Percentiles rank a stretch among this genome's conserved stretches.
Conservation (phyloP, 1,284 basidiomycete genomes). For the Leucoagaricus sp. region DNA sequence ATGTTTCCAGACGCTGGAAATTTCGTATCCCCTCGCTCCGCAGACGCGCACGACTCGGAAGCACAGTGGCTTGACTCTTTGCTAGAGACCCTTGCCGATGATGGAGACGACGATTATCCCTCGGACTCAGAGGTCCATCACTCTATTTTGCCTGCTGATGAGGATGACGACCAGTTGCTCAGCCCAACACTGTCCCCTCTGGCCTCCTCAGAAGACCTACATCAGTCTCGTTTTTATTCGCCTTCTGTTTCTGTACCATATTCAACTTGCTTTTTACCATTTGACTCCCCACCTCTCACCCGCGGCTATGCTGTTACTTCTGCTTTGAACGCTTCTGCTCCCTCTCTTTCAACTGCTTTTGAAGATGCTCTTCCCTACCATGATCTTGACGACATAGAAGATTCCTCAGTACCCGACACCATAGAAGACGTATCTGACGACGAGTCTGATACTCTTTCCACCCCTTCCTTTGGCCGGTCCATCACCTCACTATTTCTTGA, state of each 20-base stretch:
- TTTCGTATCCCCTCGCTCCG: constrained; percentile 41
- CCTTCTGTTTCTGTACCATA: constrained; percentile 51
- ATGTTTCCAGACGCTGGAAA: constrained; percentile 76
- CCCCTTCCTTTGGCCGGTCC: constrained; percentile 59
- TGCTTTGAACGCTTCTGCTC: constrained; percentile 39
- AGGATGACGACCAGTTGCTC: constrained; percentile 55
- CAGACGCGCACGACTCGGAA: constrained; percentile 54
- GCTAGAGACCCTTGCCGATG: constrained; percentile 66
- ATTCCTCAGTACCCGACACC: constrained; percentile 70
- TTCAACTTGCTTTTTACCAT: constrained; percentile 35
- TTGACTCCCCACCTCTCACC: constrained; percentile 3
- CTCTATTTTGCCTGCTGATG: constrained; percentile 45
- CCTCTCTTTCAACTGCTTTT: constrained; percentile 42
- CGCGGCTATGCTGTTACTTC: constrained; percentile 33
- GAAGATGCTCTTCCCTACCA: constrained; percentile 62
- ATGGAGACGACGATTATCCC: constrained; percentile 58
- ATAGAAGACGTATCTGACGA: constrained; percentile 83
- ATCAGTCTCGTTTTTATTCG: constrained; percentile 49
- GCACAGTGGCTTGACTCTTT: constrained; percentile 79
- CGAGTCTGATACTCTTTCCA: constrained; percentile 69
- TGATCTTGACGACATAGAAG: constrained; percentile 62
- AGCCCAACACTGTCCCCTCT: constrained; percentile 67
- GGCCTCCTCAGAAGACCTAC: constrained; percentile 72
- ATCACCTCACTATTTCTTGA: constrained; percentile 42
- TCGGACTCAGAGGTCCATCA: constrained; percentile 42